A percentile compares a stretch with the other conserved stretches of the same genome.
These are phyloP conservation scores for Schwanniomyces polymorphus DNA, from an alignment of 805 yeast species.

Conservation along the genomic window DNA sequence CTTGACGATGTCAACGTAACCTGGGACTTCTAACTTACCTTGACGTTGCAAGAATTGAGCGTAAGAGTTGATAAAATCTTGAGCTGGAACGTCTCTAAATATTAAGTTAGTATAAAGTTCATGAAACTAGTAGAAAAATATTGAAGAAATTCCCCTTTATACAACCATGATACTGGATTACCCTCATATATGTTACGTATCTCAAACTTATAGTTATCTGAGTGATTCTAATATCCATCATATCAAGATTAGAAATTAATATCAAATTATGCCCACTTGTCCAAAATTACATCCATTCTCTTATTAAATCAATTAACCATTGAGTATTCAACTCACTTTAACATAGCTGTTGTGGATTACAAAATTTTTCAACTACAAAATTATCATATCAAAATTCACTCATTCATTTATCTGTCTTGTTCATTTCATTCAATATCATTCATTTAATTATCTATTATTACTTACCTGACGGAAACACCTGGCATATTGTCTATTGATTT, in stretches of 20 bases:
- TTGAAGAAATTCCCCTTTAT: not conserved
- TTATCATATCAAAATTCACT: not conserved
- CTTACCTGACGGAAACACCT: conserved; percentile 98
- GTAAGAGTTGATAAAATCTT: conserved; percentile 98
- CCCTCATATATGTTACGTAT: no score
- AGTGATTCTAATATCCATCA: no score
- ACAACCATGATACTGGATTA: not conserved
- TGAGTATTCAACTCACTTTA: not conserved
- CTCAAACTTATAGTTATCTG: no score
- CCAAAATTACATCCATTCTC: no score
- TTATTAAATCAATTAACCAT: not conserved
- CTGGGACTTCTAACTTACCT: conserved; percentile 99
- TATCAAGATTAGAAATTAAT: no score
- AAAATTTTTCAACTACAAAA: not conserved
- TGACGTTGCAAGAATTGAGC: conserved; percentile 99
- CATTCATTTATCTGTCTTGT: no score
- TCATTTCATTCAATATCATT: not conserved
- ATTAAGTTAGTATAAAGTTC: conserved; percentile 30
- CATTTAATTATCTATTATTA: conserved; percentile 19
- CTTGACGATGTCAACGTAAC: conserved; percentile 99
- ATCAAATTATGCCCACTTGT: no score
- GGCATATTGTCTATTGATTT: conserved; percentile 64
- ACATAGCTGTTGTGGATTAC: not conserved
- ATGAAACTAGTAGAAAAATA: not conserved
- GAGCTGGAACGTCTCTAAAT: conserved; percentile 99